Evolutionary conservation across 768 basidiomycete genomes (phyloP).

Genomic region (Boletus tomentosulus): DNA sequence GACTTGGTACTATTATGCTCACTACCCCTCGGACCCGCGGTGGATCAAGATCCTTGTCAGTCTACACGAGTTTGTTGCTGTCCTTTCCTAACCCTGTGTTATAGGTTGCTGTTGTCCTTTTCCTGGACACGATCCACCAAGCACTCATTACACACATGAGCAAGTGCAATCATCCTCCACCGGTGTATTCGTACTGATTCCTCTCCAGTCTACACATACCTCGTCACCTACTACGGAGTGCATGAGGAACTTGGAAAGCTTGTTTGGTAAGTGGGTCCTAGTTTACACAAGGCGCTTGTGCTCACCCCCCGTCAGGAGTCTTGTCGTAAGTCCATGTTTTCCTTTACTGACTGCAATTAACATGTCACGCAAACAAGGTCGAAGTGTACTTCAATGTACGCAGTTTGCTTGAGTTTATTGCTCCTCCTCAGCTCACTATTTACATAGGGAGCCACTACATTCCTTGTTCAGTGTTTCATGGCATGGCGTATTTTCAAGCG

Average conservation of each 20-base stretch:
- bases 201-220: conserved; percentile 43
- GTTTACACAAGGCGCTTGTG: neutral
- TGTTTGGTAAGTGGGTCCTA: conserved; percentile 37
- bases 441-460: conserved; percentile 37
- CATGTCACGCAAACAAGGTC: conserved; percentile 27
- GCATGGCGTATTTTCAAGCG: conserved; percentile 45
- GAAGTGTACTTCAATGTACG: conserved; percentile 48
- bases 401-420: neutral
- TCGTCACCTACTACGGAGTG: conserved; percentile 40
- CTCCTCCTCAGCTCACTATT: neutral
- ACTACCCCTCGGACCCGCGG: conserved; percentile 48
- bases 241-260: conserved; percentile 26
- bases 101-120: conserved; percentile 48
- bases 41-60: conserved; percentile 44
- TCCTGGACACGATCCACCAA: conserved; percentile 52
- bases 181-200: neutral
- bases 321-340: conserved; percentile 12
- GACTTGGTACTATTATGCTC: conserved; percentile 50
- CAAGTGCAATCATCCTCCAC: conserved; percentile 13
- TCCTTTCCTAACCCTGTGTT: neutral
- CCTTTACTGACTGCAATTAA: conserved; percentile 4
- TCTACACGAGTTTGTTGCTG: neutral
- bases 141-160: conserved; percentile 49
- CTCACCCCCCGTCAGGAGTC: conserved; percentile 18
- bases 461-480: conserved; percentile 54